Evolutionary conservation across 192 early-diverging fungal species (phyloP).

Genomic region (Coemansia sp.): DNA sequence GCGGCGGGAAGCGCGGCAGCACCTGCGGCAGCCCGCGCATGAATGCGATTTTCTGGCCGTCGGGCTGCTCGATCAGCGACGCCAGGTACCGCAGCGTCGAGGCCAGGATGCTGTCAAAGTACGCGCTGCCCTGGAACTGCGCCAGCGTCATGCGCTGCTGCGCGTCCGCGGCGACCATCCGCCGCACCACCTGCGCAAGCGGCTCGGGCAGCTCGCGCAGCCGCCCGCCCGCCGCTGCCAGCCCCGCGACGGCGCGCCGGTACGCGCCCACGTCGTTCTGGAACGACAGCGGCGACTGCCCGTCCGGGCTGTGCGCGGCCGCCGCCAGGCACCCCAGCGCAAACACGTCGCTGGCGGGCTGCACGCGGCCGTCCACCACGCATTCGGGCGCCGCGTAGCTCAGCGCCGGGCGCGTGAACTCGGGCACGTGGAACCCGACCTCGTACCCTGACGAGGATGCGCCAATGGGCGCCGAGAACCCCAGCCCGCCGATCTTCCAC

Average conservation of each 20-base stretch:
- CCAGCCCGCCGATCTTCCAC: constrained; percentile 79
- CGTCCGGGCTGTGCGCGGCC: constrained; percentile 56
- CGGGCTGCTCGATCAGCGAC: constrained; percentile 71
- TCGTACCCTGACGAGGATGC: constrained; percentile 34
- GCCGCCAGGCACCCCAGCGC: constrained; percentile 76
- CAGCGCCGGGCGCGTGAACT: constrained; percentile 55
- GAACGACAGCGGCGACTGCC: constrained; percentile 49
- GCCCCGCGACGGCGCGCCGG: constrained; percentile 52
- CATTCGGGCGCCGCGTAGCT: constrained; percentile 71
- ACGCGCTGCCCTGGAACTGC: constrained; percentile 65
- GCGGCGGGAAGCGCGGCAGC: constrained; percentile 68
- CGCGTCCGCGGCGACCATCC: constrained; percentile 57
- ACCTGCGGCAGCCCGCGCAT: constrained; percentile 72
- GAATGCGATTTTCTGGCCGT: constrained; percentile 75
- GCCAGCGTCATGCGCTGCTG: constrained; percentile 56
- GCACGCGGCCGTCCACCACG: constrained; percentile 57
- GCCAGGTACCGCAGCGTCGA: constrained; percentile 80
- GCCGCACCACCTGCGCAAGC: constrained; percentile 50
- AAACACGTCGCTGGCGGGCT: constrained; percentile 69
- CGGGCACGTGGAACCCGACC: constrained; percentile 63
- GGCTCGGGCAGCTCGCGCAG: constrained; percentile 56
- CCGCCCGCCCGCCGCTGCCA: constrained; percentile 31
- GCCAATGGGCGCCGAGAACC: constrained; percentile 47
- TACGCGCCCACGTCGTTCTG: constrained; percentile 65
- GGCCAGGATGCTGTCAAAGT: constrained; percentile 78